A percentile compares a stretch with the other conserved stretches of the same genome.
Evolutionary conservation across 805 yeast species (phyloP).

Genomic region (Debaryomyces maramus): DNA sequence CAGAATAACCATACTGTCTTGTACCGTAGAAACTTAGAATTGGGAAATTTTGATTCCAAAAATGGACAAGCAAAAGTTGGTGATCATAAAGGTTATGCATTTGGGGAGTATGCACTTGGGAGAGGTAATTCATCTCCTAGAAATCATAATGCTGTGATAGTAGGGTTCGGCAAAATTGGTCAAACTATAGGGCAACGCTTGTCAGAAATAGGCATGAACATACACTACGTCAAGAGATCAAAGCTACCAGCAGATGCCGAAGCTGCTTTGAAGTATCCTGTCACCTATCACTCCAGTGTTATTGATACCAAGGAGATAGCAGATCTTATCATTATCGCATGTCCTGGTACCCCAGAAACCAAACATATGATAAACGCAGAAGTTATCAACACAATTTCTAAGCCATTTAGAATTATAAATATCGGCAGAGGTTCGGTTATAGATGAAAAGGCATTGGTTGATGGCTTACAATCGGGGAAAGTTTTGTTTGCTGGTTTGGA

Average conservation of each 20-base stretch:
- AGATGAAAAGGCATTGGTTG: slow-evolving; percentile 63
- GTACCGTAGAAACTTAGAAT: slow-evolving; percentile 40
- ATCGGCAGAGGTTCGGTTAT: slow-evolving; percentile 75
- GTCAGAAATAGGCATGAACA: slow-evolving; percentile 59
- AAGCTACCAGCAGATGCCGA: slow-evolving; percentile 35
- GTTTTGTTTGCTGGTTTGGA: slow-evolving; percentile 70
- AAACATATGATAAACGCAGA: slow-evolving; percentile 50
- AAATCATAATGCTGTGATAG: slow-evolving; percentile 58
- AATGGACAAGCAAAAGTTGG: slow-evolving; percentile 23
- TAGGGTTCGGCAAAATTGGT: slow-evolving; percentile 80
- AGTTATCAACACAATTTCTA: slow-evolving; percentile 47
- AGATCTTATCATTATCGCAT: slow-evolving; percentile 63
- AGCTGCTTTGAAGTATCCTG: slow-evolving; percentile 43
- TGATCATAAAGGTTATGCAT: slow-evolving; percentile 24
- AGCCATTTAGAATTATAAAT: slow-evolving; percentile 64
- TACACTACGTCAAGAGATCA: slow-evolving; percentile 61
- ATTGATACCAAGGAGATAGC: slow-evolving; percentile 36
- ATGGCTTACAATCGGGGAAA: slow-evolving; percentile 59
- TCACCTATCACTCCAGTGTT: slow-evolving; percentile 39
- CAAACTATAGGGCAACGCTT: slow-evolving; percentile 59
- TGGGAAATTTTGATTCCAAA: slow-evolving; percentile 31
- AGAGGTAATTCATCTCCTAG: slow-evolving; percentile 49
- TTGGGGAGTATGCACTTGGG: slow-evolving; percentile 50
- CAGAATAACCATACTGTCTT: slow-evolving; percentile 43
- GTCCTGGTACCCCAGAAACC: slow-evolving; percentile 66